Conservation (phyloP, 371 early-diverging fungal species). For the Syncephalis plumigaleata region DNA sequence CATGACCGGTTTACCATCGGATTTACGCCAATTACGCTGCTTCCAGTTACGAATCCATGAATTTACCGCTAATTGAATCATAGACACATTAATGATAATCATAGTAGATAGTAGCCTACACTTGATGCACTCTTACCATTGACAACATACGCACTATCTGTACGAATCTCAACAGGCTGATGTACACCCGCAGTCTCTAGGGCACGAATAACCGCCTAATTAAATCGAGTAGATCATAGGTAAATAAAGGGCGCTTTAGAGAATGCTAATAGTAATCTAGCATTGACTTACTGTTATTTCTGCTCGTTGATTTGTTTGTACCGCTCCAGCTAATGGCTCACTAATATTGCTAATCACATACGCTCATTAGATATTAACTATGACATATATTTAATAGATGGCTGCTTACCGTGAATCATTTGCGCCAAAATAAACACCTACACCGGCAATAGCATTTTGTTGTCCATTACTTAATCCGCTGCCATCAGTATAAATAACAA, state of each 20-base stretch:
- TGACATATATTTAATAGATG: background rate
- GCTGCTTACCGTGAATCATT: slow-evolving; percentile 27
- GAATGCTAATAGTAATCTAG: too few species aligned
- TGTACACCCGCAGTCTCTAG: slow-evolving; percentile 24
- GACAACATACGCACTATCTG: slow-evolving; percentile 51
- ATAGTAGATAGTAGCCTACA: background rate
- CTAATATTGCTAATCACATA: slow-evolving; percentile 40
- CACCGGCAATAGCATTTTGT: slow-evolving; percentile 41
- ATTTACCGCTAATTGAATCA: slow-evolving; percentile 6
- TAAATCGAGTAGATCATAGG: too few species aligned
- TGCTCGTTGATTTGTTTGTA: slow-evolving; percentile 76
- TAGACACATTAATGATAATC: background rate
- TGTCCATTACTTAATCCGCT: slow-evolving; percentile 50
- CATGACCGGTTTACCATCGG: slow-evolving; percentile 28
- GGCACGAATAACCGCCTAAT: slow-evolving; percentile 39
- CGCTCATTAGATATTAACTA: background rate
- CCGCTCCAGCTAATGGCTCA: slow-evolving; percentile 30
- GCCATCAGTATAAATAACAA: slow-evolving; percentile 63
- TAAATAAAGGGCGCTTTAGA: too few species aligned
- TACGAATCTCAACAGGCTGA: slow-evolving; percentile 22
- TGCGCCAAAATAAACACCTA: slow-evolving; percentile 64
- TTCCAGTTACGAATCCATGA: too few species aligned
- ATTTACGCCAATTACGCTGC: slow-evolving; percentile 23
- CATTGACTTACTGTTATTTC: slow-evolving; percentile 30
- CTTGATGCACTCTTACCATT: slow-evolving; percentile 16